Evolutionary conservation across 495 filamentous ascomycete genomes (phyloP), one percentile per base, ranked within the genome.

Genomic region (Pyrenopolyporus hunteri): DNA sequence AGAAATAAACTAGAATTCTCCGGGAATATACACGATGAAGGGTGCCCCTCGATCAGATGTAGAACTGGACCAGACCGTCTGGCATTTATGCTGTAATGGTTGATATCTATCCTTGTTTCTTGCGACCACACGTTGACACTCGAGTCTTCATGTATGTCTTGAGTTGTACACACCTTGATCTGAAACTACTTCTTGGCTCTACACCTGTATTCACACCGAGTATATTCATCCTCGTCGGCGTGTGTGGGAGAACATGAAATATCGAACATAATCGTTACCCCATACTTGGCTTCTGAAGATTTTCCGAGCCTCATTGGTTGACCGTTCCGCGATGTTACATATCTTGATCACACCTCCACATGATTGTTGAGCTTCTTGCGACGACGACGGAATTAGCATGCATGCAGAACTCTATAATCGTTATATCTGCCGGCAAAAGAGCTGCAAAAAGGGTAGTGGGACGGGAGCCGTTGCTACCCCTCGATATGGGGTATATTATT

Each of bases 401-500:
- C 37, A 63, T 26, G 45, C 25, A 57, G 37, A 42, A 52, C 45
- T 36, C 44, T 40, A 36, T 50, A 28, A 25, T 45, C 33, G 42
- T 48, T 35, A 32, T n/a, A 36, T 17, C 54, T 43, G 54, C 42
- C 53, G 23, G 60, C 25, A 54, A 58, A 23, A 36, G 36, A 22
- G 6, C n/a, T n/a, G n/a, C n/a, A 6, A 22, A 49, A 47, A 20
- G 10, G 46, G 37, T 7, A 51, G 17, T 40, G n/a, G 46, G 46
- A 39, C 40, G 35, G 31, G 31, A 28, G 14, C 16, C 25, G 37
- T 47, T 32, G 11, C 17, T 10, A 55, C 35, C 16, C 26, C 25
- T 46, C 6, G 17, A 10, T 50, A 35, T 58, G 47, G 39, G 26
- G 33, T 58, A 53, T 28, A 44, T n/a, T 32, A 13, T 13, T 23